These are phyloP conservation scores for Cercospora berteroae DNA, from an alignment of 2,329 filamentous ascomycete species.

Conservation along the genomic window DNA sequence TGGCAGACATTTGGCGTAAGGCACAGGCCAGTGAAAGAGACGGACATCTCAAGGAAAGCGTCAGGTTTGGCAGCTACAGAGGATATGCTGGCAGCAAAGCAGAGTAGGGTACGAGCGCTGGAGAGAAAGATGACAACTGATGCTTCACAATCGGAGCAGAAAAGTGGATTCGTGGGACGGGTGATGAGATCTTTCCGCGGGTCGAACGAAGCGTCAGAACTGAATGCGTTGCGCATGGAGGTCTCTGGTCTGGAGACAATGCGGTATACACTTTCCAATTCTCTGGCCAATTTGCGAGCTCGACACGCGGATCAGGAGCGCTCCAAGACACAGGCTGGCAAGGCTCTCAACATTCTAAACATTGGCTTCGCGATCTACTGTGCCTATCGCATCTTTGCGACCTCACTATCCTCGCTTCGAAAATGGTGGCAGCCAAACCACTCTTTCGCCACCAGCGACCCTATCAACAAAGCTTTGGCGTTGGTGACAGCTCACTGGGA, in stretches of 20 bases:
- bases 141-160: slow-evolving; percentile 34
- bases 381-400: slow-evolving; percentile 76
- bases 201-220: slow-evolving; percentile 58
- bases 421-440: slow-evolving; percentile 49
- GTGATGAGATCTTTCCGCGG: slow-evolving; percentile 70
- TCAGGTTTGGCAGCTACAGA: slow-evolving; percentile 73
- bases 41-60: slow-evolving; percentile 73
- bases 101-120: slow-evolving; percentile 67
- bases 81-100: slow-evolving; percentile 75
- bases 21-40: slow-evolving; percentile 59
- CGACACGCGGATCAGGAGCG: slow-evolving; percentile 64
- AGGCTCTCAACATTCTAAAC: slow-evolving; percentile 60
- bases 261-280: slow-evolving; percentile 67
- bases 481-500: slow-evolving; percentile 81
- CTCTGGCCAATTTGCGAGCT: slow-evolving; percentile 61
- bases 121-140: slow-evolving; percentile 60
- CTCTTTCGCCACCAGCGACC: slow-evolving; percentile 69
- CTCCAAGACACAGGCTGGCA: slow-evolving; percentile 65
- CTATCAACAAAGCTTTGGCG: slow-evolving; percentile 78
- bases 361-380: slow-evolving; percentile 78
- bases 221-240: slow-evolving; percentile 64
- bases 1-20: slow-evolving; percentile 78
- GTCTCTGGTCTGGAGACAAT: slow-evolving; percentile 78
- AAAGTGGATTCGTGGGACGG: slow-evolving; percentile 66
- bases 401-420: slow-evolving; percentile 64